These are phyloP conservation scores for Lagenaria siceraria DNA, from an alignment of 306 rosid species.

Conservation along the genomic window DNA sequence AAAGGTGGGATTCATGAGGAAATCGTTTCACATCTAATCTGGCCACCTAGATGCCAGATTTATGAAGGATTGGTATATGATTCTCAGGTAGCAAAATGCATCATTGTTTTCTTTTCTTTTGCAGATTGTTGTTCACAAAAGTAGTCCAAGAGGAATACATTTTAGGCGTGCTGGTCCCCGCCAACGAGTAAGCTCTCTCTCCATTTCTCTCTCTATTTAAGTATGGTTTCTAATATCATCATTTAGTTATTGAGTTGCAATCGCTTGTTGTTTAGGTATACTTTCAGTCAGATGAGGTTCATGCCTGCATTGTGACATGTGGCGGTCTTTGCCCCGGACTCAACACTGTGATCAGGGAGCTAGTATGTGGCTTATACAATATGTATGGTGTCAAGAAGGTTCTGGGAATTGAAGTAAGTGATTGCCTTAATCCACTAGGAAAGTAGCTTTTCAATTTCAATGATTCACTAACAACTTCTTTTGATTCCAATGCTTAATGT, in stretches of 20 bases:
- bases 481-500: background rate
- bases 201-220: background rate
- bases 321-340: conserved; percentile 99
- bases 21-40: background rate
- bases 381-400: conserved; percentile 89
- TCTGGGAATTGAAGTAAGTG: conserved; percentile 61
- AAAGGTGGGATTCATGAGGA: background rate
- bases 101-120: background rate
- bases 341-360: conserved; percentile 91
- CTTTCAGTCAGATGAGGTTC: conserved; percentile 75
- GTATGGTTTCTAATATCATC: background rate
- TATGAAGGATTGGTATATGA: background rate
- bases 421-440: background rate
- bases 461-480: background rate
- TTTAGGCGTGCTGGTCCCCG: conserved; percentile 98
- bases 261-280: conserved; percentile 41
- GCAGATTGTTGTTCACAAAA: conserved; percentile 72
- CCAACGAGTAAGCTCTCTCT: conserved; percentile 41
- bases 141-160: conserved; percentile 74
- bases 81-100: background rate
- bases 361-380: conserved; percentile 72
- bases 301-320: conserved; percentile 85
- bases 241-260: background rate
- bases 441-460: background rate
- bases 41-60: background rate